Evolutionary conservation across 2,329 filamentous ascomycete genomes (phyloP), one percentile per base, ranked within the genome.

Genomic region (Fonsecaea monophora): DNA sequence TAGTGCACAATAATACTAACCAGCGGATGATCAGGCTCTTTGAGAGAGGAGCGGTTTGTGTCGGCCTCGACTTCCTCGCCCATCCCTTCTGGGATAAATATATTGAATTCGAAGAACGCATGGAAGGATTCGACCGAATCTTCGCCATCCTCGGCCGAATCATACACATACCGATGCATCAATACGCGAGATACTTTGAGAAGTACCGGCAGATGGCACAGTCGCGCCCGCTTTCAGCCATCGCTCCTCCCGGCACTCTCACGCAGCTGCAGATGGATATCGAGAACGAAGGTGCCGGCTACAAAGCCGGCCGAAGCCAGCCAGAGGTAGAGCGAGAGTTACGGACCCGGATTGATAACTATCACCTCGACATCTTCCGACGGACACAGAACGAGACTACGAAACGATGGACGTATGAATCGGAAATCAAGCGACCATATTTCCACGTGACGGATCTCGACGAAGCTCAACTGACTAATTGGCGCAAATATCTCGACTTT

Each of bases 81-180:
- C 93, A 97, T 77, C 93, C 93, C 0, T 97, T 99, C 81, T 99
- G 95, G 95, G 95, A 99, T 79, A 98, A 97, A 80, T 99, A 97
- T 76, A 88, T 99, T 70, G 95, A 98, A 77, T 98, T 96, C 75
- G 95, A 98, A 77, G 94, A 97, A 77, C 90, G 94, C 1, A 84
- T 94, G 68, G 93, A 97, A 74, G 88, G 90, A 0, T 87, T 90
- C 13, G 92, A 96, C 70, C 92, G 89, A 74, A 92, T 97, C 62
- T 96, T 96, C 73, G 88, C 87, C 48, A 92, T 99, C 64, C 85
- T 97, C 60, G 85, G 86, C 68, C 91, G 94, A 62, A 86, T 97
- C 64, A 91, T 97, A 62, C 87, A 91, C 74, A 93, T 98, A 61
- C 94, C 95, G 0, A 92, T 97, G 87, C 94, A 98, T 76, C 93